phyloP scores from a whole-genome alignment of 1,284 basidiomycete genomes.

The Xerocomus nothofagi region DNA sequence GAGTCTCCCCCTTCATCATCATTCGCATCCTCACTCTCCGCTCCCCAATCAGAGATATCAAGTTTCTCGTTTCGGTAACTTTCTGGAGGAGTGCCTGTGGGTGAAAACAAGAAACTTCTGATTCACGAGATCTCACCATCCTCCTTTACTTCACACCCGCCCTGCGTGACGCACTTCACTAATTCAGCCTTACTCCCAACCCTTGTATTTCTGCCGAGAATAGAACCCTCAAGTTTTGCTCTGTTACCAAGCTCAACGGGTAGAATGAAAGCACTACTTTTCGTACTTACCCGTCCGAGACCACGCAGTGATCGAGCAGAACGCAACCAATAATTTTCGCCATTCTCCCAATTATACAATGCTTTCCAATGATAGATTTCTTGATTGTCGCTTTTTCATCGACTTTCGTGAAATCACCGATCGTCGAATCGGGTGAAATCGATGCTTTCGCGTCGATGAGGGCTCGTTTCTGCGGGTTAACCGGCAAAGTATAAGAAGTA shows the following conservation, averaged over 20 bases:
- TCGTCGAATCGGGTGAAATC: constrained; percentile 82
- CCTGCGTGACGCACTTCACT: constrained; percentile 83
- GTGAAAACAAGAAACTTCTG: not conserved
- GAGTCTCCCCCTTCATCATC: constrained; percentile 33
- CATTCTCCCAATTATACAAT: constrained; percentile 86
- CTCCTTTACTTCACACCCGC: constrained; percentile 78
- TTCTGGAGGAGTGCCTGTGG: constrained; percentile 38
- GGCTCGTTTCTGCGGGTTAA: constrained; percentile 58
- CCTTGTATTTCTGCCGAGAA: constrained; percentile 80
- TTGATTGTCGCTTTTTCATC: constrained; percentile 88
- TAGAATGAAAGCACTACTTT: not conserved
- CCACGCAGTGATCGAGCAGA: constrained; percentile 85
- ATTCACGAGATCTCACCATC: constrained; percentile 52
- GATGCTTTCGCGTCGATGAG: constrained; percentile 78
- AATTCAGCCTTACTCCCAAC: constrained; percentile 82
- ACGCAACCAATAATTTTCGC: constrained; percentile 86
- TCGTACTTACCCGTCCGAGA: constrained; percentile 76
- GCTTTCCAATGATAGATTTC: constrained; percentile 84
- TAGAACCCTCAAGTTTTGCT: constrained; percentile 86
- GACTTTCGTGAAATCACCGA: constrained; percentile 80
- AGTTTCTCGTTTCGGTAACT: constrained; percentile 64
- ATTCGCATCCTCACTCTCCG: constrained; percentile 35
- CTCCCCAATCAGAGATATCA: constrained; percentile 62
- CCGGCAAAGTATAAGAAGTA: constrained; percentile 53
- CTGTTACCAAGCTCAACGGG: constrained; percentile 42